phyloP scores from a whole-genome alignment of 768 basidiomycete species.

The Lentinula aciculospora region DNA sequence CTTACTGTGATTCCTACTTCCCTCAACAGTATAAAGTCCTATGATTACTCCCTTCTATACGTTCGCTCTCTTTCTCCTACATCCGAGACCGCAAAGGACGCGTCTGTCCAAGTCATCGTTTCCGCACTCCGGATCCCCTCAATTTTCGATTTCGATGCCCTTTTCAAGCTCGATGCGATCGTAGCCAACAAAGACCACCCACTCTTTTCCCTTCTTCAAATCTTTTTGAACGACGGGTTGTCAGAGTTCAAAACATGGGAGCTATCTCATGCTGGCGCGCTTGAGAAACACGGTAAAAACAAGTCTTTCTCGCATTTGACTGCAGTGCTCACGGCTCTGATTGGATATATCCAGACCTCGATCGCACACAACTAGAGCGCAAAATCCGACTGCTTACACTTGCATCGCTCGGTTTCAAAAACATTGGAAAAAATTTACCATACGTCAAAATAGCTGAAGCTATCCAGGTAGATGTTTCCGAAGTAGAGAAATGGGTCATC shows the following conservation, averaged over 20 bases:
- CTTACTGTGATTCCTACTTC: conserved; percentile 3
- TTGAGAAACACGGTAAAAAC: conserved; percentile 55
- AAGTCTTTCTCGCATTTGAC: neutral
- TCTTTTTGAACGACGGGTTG: conserved; percentile 65
- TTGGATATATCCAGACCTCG: conserved; percentile 42
- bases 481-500: conserved; percentile 86
- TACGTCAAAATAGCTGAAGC: conserved; percentile 66
- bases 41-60: conserved; percentile 59
- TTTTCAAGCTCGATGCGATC: conserved; percentile 74
- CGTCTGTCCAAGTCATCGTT: conserved; percentile 57
- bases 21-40: conserved; percentile 46
- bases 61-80: conserved; percentile 54
- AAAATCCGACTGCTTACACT: conserved; percentile 79
- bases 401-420: conserved; percentile 70
- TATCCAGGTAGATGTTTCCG: conserved; percentile 54
- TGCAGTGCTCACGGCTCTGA: too few relatives aligned
- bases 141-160: conserved; percentile 75
- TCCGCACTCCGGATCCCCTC: conserved; percentile 59
- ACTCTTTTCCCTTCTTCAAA: conserved; percentile 67
- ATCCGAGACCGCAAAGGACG: conserved; percentile 43
- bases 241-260: conserved; percentile 61
- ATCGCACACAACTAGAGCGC: conserved; percentile 53
- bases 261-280: conserved; percentile 35
- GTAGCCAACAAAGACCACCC: conserved; percentile 61
- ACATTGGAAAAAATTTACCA: conserved; percentile 67